Evolutionary conservation across 2,329 filamentous ascomycete species (phyloP), one percentile per base, ranked within the genome.

Genomic region (Rhynchosporium graminicola): DNA sequence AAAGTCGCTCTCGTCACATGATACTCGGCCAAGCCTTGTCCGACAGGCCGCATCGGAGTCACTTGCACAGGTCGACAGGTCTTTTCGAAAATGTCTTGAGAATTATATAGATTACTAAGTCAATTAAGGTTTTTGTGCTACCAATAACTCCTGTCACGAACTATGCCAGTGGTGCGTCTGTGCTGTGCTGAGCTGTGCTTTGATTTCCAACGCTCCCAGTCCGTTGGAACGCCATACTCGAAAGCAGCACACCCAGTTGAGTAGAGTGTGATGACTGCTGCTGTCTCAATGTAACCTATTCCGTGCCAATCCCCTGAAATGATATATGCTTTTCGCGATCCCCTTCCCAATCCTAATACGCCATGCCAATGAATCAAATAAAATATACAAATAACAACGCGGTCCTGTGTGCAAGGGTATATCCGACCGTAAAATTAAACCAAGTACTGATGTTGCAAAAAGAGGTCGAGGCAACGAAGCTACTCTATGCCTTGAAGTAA

Each of bases 371-470:
- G 20, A 20, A 20, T 20, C 15, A 42, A 12, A 40, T 31, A n/a
- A 45, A 20, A 57, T 20, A 26, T 48, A 29, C 43, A 61, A 38
- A 36, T 59, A n/a, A 13, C 52, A 33, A 20, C 20, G 20, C 45
- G n/a, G 26, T 26, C 9, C 29, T 59, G 38, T 33, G 36, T 58
- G 52, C 55, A 62, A 55, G 60, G 60, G 60, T 62, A 62, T 62
- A 58, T 62, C 55, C 60, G 33, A 8, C 31, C 20, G 20, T 20
- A 20, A 12, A 51, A 51, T 36, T 31, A 15, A 50, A 20, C 31
- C 48, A 29, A 51, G 36, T 43, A 38, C 51, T 54, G 51, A 54
- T 54, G 20, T 13, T 29, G 9, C 36, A 5, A 31, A 51, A 33
- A 51, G 20, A 20, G 36, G 5, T 7, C 31, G 20, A 51, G 33